Evolutionary conservation across 2,329 filamentous ascomycete genomes (phyloP).

Genomic region (Beauveria australis): DNA sequence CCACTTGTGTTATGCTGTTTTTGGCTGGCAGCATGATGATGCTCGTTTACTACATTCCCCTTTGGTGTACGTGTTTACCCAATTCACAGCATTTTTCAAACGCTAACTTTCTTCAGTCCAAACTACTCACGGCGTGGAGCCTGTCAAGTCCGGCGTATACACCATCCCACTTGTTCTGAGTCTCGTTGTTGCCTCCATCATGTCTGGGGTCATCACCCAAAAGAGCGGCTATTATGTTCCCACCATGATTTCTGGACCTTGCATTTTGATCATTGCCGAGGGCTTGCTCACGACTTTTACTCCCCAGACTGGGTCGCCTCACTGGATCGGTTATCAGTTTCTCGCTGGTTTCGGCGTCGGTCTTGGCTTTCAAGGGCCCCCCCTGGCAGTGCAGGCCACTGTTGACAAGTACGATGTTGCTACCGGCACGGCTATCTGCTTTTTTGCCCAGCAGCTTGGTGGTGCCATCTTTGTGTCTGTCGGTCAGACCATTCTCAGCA

Average conservation of each 20-base stretch:
- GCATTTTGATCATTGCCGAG: constrained; percentile 42
- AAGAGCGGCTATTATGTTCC: constrained; percentile 53
- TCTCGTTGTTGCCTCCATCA: constrained; percentile 42
- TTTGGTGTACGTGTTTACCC: constrained; percentile 41
- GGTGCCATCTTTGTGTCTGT: constrained; percentile 51
- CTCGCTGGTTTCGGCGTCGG: constrained; percentile 52
- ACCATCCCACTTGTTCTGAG: constrained; percentile 49
- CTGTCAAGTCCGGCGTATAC: constrained; percentile 48
- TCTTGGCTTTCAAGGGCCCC: constrained; percentile 48
- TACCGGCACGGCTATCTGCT: constrained; percentile 45
- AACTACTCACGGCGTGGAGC: constrained; percentile 42
- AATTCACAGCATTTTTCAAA: neutral
- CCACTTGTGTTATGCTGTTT: constrained; percentile 38
- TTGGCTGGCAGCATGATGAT: constrained; percentile 44
- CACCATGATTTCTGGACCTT: constrained; percentile 43
- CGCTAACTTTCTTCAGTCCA: constrained; percentile 34
- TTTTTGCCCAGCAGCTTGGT: constrained; percentile 52
- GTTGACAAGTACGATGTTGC: constrained; percentile 44
- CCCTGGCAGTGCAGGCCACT: constrained; percentile 48
- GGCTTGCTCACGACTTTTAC: constrained; percentile 51
- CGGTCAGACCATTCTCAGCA: constrained; percentile 46
- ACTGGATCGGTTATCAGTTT: constrained; percentile 55
- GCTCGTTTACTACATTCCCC: constrained; percentile 44
- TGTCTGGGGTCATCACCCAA: constrained; percentile 40
- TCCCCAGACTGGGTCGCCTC: constrained; percentile 34